phyloP scores from a whole-genome alignment of 2,329 filamentous ascomycete species.

The Helicocarpus griseus region DNA sequence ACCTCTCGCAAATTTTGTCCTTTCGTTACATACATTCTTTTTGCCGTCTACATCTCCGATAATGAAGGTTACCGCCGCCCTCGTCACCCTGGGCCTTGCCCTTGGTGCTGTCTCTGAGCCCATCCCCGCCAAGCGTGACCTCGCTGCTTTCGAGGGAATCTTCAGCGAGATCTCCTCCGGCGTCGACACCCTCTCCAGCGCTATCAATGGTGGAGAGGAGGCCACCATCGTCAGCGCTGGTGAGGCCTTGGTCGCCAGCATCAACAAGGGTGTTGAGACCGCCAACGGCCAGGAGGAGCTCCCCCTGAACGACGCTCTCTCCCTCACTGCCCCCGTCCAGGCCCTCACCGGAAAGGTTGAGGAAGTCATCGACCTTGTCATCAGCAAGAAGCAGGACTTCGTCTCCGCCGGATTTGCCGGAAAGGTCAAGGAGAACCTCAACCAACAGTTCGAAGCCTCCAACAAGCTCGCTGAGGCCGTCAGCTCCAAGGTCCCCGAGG shows the following conservation, averaged over 20 bases:
- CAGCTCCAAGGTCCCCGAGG: conserved; percentile 21
- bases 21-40: neutral
- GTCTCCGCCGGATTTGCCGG: conserved; percentile 17
- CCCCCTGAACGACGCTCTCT: conserved; percentile 19
- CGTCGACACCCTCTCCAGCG: conserved; percentile 15
- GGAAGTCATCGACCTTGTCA: conserved; percentile 16
- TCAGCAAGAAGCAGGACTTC: conserved; percentile 19
- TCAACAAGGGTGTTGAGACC: conserved; percentile 18
- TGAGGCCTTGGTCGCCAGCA: conserved; percentile 16
- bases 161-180: conserved; percentile 10
- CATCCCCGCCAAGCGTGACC: conserved; percentile 6
- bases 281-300: conserved; percentile 17
- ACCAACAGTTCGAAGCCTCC: conserved; percentile 20
- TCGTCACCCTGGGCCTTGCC: conserved; percentile 11
- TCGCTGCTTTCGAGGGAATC: conserved; percentile 5
- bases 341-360: conserved; percentile 20
- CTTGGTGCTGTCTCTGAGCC: conserved; percentile 6
- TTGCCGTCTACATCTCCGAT: conserved; percentile 1
- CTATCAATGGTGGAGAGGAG: conserved; percentile 18
- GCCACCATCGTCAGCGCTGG: conserved; percentile 15
- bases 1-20: conserved; percentile 2
- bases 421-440: conserved; percentile 16
- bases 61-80: conserved; percentile 11
- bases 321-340: conserved; percentile 19
- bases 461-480: conserved; percentile 19